Evolutionary conservation across 805 yeast species (phyloP).

Genomic region (Metschnikowia santaceciliae): DNA sequence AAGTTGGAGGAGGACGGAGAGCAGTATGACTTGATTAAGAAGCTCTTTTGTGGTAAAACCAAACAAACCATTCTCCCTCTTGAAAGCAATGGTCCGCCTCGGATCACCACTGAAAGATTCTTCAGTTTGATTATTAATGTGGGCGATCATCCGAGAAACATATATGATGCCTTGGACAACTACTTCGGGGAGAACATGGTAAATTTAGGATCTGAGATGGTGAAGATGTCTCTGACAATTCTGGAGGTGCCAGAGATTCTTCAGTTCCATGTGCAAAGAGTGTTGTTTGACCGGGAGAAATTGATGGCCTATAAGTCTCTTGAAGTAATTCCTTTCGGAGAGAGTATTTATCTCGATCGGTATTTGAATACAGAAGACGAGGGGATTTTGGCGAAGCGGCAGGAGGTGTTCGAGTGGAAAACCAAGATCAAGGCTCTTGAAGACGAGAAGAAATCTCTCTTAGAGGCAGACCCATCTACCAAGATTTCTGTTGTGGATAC

Average conservation of each 20-base stretch:
- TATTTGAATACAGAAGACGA: conserved; percentile 69
- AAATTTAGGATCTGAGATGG: conserved; percentile 65
- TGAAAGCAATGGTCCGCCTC: conserved; percentile 27
- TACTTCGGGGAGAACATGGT: conserved; percentile 74
- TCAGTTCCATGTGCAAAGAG: conserved; percentile 93
- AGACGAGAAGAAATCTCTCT: conserved; percentile 39
- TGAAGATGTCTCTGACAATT: conserved; percentile 69
- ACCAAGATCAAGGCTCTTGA: conserved; percentile 44
- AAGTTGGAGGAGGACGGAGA: conserved; percentile 66
- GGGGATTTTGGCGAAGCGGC: conserved; percentile 48
- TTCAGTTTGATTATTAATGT: conserved; percentile 80
- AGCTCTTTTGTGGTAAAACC: conserved; percentile 80
- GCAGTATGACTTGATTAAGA: conserved; percentile 76
- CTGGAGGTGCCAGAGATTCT: conserved; percentile 72
- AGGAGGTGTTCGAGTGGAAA: conserved; percentile 63
- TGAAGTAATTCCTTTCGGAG: conserved; percentile 78
- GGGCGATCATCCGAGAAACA: conserved; percentile 81
- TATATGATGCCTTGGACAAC: conserved; percentile 86
- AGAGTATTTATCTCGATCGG: conserved; percentile 79
- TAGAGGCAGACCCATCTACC: conserved; percentile 37
- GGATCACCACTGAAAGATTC: conserved; percentile 61
- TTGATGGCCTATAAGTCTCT: conserved; percentile 76
- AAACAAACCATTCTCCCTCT: conserved; percentile 66
- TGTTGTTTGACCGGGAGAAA: conserved; percentile 74
- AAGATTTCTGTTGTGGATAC: conserved; percentile 35